Evolutionary conservation across 129 eudicot species (phyloP), one percentile per base, ranked within the genome.

Genomic region (Lactuca saligna): DNA sequence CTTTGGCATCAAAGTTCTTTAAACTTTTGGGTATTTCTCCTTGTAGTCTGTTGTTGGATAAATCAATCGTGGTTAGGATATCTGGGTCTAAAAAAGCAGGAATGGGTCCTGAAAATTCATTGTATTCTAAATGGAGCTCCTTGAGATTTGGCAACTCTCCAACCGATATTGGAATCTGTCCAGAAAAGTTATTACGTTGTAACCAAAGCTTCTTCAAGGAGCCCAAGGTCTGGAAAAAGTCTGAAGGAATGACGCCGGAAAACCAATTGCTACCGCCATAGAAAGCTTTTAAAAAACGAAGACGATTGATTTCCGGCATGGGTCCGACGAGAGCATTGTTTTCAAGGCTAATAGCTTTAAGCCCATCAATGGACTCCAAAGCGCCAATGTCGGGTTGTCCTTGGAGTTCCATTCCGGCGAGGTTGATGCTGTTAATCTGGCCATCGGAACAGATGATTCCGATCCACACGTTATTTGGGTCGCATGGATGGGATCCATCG

Each of bases 121-220:
- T 92, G 48, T 65, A 25, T 20, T 84, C 88, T 50, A 88, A 48
- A 42, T 72, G 81, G 7, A 86, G 79, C 3, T 81, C 86, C 29
- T 54, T 80, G 7, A 91, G 78, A 25, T 62, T 63, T 0, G 74
- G 62, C 9, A 91, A 59, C n/a, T 84, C 54, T 5, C 61, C 74
- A 5, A 91, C 32, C 0, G 96, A 84, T 3, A 57, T 78, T 0
- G 94, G 97, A 7, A 91, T 91, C 37, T 54, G 74, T 10, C 96
- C 94, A 2, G 86, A 57, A 65, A 91, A 91, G 32, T 83, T 74
- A 51, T 91, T 88, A 3, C 69, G 60, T 0, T 87, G 66, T 1
- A 92, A 51, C 86, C 87, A 81, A 1, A 92, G 71, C 37, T 81
- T 92, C 83, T 87, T 86, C 50, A 92, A 61, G n/a, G 86, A 78